A percentile compares a stretch with the other conserved stretches of the same genome.
These are phyloP conservation scores for Fusarium sp. DNA, from an alignment of 2,329 filamentous ascomycete genomes.

Conservation along the genomic window DNA sequence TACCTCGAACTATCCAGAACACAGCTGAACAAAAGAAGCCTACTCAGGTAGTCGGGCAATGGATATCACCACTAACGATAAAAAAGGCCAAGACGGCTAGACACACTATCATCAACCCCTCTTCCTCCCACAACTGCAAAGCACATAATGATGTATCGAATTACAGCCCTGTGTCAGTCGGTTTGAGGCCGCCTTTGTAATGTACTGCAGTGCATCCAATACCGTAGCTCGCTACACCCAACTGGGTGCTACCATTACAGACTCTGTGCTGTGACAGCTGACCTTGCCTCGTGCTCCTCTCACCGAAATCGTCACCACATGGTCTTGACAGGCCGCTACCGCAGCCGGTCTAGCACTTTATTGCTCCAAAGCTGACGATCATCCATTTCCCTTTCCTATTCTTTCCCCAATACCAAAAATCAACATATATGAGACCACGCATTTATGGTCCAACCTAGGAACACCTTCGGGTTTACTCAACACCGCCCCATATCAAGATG, in stretches of 20 bases:
- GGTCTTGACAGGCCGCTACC: slow-evolving; percentile 11
- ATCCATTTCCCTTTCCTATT: too few relatives aligned
- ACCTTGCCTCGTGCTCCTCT: slow-evolving; percentile 36
- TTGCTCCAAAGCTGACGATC: not conserved
- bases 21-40: not conserved
- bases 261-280: slow-evolving; percentile 30
- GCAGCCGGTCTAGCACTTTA: slow-evolving; percentile 5
- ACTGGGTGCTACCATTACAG: slow-evolving; percentile 16
- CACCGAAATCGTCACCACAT: slow-evolving; percentile 31
- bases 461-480: too few relatives aligned
- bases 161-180: not conserved
- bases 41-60: too few relatives aligned
- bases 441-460: not conserved
- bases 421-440: not conserved
- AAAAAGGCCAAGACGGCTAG: slow-evolving; percentile 32
- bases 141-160: slow-evolving; percentile 30
- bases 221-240: slow-evolving; percentile 12
- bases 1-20: not conserved
- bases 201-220: slow-evolving; percentile 5
- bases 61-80: slow-evolving; percentile 2
- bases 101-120: slow-evolving; percentile 26
- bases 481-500: too few relatives aligned
- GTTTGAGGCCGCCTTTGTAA: slow-evolving; percentile 34
- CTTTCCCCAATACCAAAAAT: not conserved
- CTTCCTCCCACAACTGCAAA: slow-evolving; percentile 19